Base-by-base conservation (phyloP, 208 protist genomes). In the Trichomonas tenax region DNA sequence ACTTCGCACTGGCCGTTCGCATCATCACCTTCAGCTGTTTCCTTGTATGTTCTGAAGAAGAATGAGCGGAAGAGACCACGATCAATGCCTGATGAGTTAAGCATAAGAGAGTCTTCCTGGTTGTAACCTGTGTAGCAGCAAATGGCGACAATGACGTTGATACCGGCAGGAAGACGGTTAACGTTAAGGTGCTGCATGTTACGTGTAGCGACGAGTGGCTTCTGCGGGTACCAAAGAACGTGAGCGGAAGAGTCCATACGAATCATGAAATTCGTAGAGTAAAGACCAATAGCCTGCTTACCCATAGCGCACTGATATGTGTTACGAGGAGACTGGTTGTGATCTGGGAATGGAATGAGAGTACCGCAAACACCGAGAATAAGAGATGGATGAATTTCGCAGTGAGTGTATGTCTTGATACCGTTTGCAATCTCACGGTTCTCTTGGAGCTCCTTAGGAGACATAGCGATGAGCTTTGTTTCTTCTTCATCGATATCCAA, bases 31-130 rank as follows among this genome's bases (percentile, higher is more conserved):
- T 98, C 98, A 96, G 98, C 98, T 86, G 97, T 97, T 41, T 99
- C 98, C 95, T 97, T 98, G 96, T 99, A 99, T 36, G 97, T 97
- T 63, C 98, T 97, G 97, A 98, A 99, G 96, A 98, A 98, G 51
- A 98, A 97, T 36, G 98, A 98, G 14, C 98, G 97, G 96, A 98
- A 98, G 40, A 99, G 89, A 63, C 98, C 99, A 41, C 99, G 97
- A 96, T 99, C 99, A 86, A 99, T 98, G 0, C 98, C 93, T 41
- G 98, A 98, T 82, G 98, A 98, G 96, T 98, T 99, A 96, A 99
- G 98, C 96, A 99, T 99, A 31, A 99, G 96, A 36, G 99, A 99
- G 97, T 99, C 99, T 97, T 99, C 99, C 97, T 99, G 98, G 97
- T 99, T 99, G 97, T 99, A 99, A 40, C 99, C 99, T 63, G 98